A percentile compares a stretch with the other conserved stretches of the same genome.
phyloP scores from a whole-genome alignment of 192 early-diverging fungal genomes.

The Paraglomus occultum region DNA sequence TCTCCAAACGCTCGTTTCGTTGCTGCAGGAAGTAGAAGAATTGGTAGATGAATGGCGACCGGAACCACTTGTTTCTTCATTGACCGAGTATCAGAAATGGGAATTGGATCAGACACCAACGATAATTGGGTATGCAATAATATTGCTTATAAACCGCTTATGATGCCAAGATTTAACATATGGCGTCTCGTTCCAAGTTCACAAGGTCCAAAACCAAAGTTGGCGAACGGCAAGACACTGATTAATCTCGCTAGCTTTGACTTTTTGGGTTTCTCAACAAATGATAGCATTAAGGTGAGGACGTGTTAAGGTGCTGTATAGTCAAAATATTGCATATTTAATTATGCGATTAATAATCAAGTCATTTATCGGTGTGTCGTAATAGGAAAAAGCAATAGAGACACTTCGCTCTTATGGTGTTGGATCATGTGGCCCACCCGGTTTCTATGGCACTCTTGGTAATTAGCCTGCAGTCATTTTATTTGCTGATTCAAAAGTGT shows the following conservation, averaged over 20 bases:
- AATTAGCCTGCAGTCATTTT: background rate
- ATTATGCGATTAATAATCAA: conserved; percentile 1
- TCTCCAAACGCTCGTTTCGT: background rate
- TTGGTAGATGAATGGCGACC: conserved; percentile 94
- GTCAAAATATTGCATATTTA: conserved; percentile 11
- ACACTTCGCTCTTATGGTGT: conserved; percentile 93
- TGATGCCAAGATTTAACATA: background rate
- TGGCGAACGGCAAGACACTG: conserved; percentile 57
- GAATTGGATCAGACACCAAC: conserved; percentile 78
- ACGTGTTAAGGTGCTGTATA: background rate
- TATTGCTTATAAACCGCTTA: background rate
- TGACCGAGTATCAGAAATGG: conserved; percentile 66
- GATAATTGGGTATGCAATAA: conserved; percentile 56
- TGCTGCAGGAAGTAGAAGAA: conserved; percentile 85
- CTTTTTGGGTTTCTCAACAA: conserved; percentile 79
- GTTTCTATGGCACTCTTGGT: conserved; percentile 86
- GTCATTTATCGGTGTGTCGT: background rate
- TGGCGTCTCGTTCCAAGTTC: conserved; percentile 27
- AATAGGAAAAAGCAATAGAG: conserved; percentile 71
- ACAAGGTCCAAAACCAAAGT: conserved; percentile 63
- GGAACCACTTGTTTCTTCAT: conserved; percentile 82
- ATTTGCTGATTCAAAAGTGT: background rate
- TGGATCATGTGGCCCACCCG: conserved; percentile 92
- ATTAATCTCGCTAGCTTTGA: conserved; percentile 87
- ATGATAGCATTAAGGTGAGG: conserved; percentile 63